Base-by-base conservation (phyloP, 2,329 filamentous ascomycete genomes). In the Fusarium dlaminii region DNA sequence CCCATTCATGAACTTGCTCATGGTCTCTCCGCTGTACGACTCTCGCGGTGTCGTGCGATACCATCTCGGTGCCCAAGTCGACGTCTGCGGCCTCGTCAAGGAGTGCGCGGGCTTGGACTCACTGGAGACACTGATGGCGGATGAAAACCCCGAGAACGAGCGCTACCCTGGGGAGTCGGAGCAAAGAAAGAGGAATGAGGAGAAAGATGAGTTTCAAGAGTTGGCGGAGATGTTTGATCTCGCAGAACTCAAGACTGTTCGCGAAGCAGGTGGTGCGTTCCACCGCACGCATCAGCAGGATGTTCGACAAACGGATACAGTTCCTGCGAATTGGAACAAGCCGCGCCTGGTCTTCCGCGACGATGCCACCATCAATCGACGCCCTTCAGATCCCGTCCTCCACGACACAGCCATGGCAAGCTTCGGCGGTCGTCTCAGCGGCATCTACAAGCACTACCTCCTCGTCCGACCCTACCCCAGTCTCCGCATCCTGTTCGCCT, bases 1-100 rank as follows among this genome's bases (percentile, higher is more conserved):
- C 2, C 91, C 92, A 0, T 94, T 94, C 78, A 91, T 94, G 87
- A 95, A 94, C 70, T 85, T 95, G 6, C 85, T 94, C 30, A 93
- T 93, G 90, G 88, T 90, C n/a, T 90, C 92, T 3, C 92, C 92
- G 1, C 83, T 94, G 1, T 88, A 90, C 72, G 92, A 94, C 77
- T 92, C 88, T 49, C 87, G 89, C 24, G 92, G 92, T 6, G 85
- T 86, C 1, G 86, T 93, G 3, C 87, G 92, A 34, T 94, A 94
- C 79, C 82, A 90, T 77, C 89, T 94, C 62, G 92, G 92, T 30
- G 92, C 92, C 1, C 92, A 94, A 78, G 89, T 94, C 34, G 92
- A 94, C 70, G 84, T 94, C 11, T 92, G 90, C 3, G 90, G 91
- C 8, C 85, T 94, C 1, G 89, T 90, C 24, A 92, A 91, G 77